Evolutionary conservation across 225 moss, liverwort and hornwort species (phyloP), one percentile per base, ranked within the genome.

Genomic region (Bryoerythrophyllum caledonicum): DNA sequence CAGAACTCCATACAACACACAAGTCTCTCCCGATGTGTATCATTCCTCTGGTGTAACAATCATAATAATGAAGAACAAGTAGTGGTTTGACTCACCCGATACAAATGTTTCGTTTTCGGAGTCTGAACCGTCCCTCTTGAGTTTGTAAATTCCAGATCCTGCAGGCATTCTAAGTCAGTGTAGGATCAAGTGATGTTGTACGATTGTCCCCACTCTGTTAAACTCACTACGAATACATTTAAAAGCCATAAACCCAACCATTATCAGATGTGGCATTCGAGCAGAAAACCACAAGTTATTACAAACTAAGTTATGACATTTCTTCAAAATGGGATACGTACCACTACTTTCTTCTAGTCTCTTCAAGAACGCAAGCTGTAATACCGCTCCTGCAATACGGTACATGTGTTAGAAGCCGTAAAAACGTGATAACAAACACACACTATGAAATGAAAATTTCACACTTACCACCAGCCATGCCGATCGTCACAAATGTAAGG

Each of bases 391-490:
- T 90, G 84, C 84, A 73, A 71, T 68, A 20, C 41, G 19, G 43
- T 68, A 34, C 58, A 60, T 60, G 38, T 40, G 20, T n/a, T 5
- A 81, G 20, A 70, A 70, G 35, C 60, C 64, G 19, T 56, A 19
- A 65, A 80, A 54, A 80, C 34, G 15, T 52, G 54, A 71, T 38
- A 75, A 6, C 44, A 63, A 24, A 60, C 2, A 34, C 63, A 71
- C 57, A 38, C 32, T 20, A 1, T n/a, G 75, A 78, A 21, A 38
- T 61, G n/a, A 25, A 63, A 16, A n/a, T 49, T 19, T 19, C 13
- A 21, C 9, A 69, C 83, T 83, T 62, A 87, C 89, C 89, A 70
- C 87, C 89, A 76, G 85, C 87, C 89, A 87, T 90, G 79, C 89
- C 87, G 71, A 90, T 62, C 19, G 89, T 90, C 52, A 90, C 84